Evolutionary conservation across 2,329 filamentous ascomycete species (phyloP), one percentile per base, ranked within the genome.

Genomic region (Colletotrichum sp.): DNA sequence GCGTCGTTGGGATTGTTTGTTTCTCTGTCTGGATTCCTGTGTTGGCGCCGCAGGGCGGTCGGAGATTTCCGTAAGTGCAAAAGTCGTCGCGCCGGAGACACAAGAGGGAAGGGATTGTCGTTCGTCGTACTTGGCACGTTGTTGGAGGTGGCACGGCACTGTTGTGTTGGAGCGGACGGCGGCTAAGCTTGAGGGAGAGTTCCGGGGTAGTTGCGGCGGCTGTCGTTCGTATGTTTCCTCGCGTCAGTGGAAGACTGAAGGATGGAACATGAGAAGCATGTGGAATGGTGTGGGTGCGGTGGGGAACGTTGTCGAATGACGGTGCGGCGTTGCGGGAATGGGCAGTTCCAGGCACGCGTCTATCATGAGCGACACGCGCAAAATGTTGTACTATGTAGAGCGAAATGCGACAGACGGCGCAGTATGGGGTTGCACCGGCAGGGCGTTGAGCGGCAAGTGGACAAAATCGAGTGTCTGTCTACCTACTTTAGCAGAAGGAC

Each of bases 321-420:
- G 30, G 30, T 10, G 55, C 52, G 36, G 57, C 26, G 36, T 48
- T 34, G 48, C 36, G 55, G 55, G 63, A 75, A 67, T 72, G 69
- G 72, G 69, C 61, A 32, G 61, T 67, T 72, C 69, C 58, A 57
- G 63, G n/a, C 72, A 75, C 36, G 72, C 67, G 60, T 60, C 28
- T 60, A 74, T 21, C 26, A n/a, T 30, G 30, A 21, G 16, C 6
- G 32, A 24, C 67, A 52, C 21, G 63, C 60, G 43, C 72, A 71
- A 30, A 68, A 30, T 38, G 43, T 15, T 28, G 67, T 30, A 30
- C 28, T 30, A 9, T 30, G 28, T 26, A 12, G n/a, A 48, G 24
- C 13, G n/a, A 16, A n/a, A 26, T 70, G 66, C 66, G 38, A 57
- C 26, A 30, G 30, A 18, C 63, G 12, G 26, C 58, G 26, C 52